Evolutionary conservation across 352 stramenopile species (phyloP).

Genomic region (Pythium utonaiense): DNA sequence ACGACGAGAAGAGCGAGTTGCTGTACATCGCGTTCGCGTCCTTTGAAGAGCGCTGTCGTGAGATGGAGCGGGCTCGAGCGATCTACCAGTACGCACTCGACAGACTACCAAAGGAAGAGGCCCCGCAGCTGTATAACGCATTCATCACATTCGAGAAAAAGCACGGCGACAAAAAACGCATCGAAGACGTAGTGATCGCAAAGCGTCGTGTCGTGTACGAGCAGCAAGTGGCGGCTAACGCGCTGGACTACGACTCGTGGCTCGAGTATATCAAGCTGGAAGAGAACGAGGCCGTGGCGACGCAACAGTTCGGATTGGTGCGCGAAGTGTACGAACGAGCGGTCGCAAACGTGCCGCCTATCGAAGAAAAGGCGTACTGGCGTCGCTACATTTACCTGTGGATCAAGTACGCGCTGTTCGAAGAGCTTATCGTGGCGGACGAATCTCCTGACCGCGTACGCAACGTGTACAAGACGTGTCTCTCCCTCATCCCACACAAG

Average conservation of each 20-base stretch:
- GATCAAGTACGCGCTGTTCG: conserved; percentile 99
- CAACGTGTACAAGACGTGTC: conserved; percentile 94
- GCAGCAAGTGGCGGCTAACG: conserved; percentile 84
- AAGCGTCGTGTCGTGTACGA: conserved; percentile 96
- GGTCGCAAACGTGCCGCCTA: conserved; percentile 92
- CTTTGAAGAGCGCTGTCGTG: conserved; percentile 97
- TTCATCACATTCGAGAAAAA: conserved; percentile 99
- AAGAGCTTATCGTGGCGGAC: conserved; percentile 91
- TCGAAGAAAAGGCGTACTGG: conserved; percentile 97
- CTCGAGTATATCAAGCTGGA: conserved; percentile 99
- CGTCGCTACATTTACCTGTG: conserved; percentile 99
- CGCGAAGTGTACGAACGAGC: conserved; percentile 96
- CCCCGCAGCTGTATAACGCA: conserved; percentile 93
- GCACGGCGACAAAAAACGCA: conserved; percentile 93
- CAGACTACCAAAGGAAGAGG: conserved; percentile 77
- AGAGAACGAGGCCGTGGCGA: conserved; percentile 77
- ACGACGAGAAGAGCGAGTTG: conserved; percentile 75
- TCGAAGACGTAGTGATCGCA: conserved; percentile 95
- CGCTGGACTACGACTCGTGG: conserved; percentile 98
- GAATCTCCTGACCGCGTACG: conserved; percentile 68
- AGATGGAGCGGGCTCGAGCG: conserved; percentile 88
- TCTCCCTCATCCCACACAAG: conserved; percentile 93
- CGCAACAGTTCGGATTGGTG: conserved; percentile 61
- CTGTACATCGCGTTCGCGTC: conserved; percentile 94
- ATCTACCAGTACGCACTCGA: conserved; percentile 88